Percentiles rank a stretch among this genome's conserved stretches.
These are phyloP conservation scores for Aspergillus chevalieri DNA, from an alignment of 2,329 filamentous ascomycete genomes.

Conservation along the genomic window DNA sequence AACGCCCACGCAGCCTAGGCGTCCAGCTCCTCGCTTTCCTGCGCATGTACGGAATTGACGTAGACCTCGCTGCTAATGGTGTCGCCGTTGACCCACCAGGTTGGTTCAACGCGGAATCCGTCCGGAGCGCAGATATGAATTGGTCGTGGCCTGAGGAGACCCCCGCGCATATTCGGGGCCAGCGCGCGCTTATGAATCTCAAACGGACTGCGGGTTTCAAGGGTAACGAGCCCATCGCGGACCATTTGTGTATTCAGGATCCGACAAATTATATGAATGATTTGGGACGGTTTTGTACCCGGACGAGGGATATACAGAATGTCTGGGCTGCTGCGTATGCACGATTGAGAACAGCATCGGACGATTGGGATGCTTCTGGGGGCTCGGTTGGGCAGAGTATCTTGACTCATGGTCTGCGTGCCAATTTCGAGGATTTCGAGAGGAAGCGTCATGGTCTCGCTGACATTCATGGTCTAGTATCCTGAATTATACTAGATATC, in stretches of 20 bases:
- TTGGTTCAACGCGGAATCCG: slow-evolving; percentile 31
- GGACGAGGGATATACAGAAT: slow-evolving; percentile 45
- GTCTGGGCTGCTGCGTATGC: slow-evolving; percentile 33
- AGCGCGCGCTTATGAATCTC: slow-evolving; percentile 32
- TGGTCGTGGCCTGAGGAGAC: slow-evolving; percentile 5
- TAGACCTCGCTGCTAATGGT: slow-evolving; percentile 43
- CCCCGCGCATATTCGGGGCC: slow-evolving; percentile 30
- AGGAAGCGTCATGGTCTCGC: slow-evolving; percentile 6
- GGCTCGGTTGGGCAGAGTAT: slow-evolving; percentile 12
- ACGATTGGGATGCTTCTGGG: slow-evolving; percentile 16
- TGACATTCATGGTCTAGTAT: slow-evolving; percentile 1
- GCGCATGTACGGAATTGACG: slow-evolving; percentile 40
- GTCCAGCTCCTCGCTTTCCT: slow-evolving; percentile 46
- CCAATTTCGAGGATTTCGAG: slow-evolving; percentile 26
- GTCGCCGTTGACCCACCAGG: slow-evolving; percentile 45
- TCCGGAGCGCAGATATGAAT: slow-evolving; percentile 9
- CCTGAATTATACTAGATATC: too few species aligned
- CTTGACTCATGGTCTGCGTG: slow-evolving; percentile 18
- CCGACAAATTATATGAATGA: slow-evolving; percentile 54
- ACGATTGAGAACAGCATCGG: slow-evolving; percentile 17
- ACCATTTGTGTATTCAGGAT: slow-evolving; percentile 53
- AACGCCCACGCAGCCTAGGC: slow-evolving; percentile 27
- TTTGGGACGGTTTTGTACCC: slow-evolving; percentile 45
- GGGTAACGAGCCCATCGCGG: slow-evolving; percentile 19
- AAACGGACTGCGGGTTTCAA: slow-evolving; percentile 28